Percentiles rank a stretch among this genome's conserved stretches.
Evolutionary conservation across 2,329 filamentous ascomycete species (phyloP).

Genomic region (Penicillium sp.): DNA sequence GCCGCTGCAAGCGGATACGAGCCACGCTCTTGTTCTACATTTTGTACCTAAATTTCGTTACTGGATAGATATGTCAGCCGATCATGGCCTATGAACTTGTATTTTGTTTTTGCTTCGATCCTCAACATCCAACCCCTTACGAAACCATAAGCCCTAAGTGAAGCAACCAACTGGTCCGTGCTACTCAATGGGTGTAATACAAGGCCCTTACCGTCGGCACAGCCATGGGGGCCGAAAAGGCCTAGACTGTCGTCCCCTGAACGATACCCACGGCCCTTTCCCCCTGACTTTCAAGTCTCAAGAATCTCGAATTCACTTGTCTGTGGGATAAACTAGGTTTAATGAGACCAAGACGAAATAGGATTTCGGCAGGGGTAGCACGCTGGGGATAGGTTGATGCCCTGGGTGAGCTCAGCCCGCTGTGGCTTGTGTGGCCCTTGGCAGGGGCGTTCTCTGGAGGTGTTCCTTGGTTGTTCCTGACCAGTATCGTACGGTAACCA

Average conservation of each 20-base stretch:
- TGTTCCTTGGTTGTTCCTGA: no score
- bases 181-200: background rate
- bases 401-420: conserved; percentile 12
- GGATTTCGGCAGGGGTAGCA: background rate
- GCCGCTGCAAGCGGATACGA: conserved; percentile 18
- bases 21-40: conserved; percentile 19
- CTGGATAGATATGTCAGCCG: conserved; percentile 16
- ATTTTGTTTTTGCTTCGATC: conserved; percentile 1
- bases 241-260: conserved; percentile 8
- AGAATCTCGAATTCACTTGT: background rate
- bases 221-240: conserved; percentile 3
- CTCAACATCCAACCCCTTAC: background rate
- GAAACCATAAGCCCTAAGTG: background rate
- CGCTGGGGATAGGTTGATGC: background rate
- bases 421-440: conserved; percentile 15
- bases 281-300: background rate
- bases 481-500: background rate
- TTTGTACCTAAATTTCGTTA: conserved; percentile 15
- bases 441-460: background rate
- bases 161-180: background rate
- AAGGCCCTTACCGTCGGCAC: background rate
- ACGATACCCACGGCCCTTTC: background rate
- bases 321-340: background rate
- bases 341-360: background rate
- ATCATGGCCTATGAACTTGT: conserved; percentile 14